Conservation (phyloP, 2,329 filamentous ascomycete genomes). For the Fusarium buharicum region DNA sequence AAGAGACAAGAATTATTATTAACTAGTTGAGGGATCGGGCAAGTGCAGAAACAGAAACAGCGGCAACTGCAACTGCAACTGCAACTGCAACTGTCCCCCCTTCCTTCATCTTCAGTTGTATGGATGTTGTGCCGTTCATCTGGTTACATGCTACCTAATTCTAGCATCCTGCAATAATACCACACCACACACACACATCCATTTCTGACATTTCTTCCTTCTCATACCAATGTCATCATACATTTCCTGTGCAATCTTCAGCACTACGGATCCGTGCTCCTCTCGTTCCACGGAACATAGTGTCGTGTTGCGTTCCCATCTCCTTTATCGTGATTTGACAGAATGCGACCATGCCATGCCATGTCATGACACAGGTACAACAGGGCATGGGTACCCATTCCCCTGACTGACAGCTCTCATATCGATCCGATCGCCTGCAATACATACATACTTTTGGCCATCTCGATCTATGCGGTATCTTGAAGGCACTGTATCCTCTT, state of each 20-base stretch:
- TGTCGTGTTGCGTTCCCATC: background rate
- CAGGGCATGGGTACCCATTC: slow-evolving; percentile 17
- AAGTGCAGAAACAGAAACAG: slow-evolving; percentile 12
- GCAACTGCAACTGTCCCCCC: background rate
- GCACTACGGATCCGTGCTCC: background rate
- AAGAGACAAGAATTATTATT: background rate
- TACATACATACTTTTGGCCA: slow-evolving; percentile 6
- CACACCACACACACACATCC: slow-evolving; percentile 27
- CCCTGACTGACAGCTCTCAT: slow-evolving; percentile 11
- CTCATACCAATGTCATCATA: slow-evolving; percentile 26
- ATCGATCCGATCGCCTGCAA: slow-evolving; percentile 30
- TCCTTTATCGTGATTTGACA: slow-evolving; percentile 25
- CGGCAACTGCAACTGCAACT: too few species aligned
- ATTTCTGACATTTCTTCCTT: slow-evolving; percentile 9
- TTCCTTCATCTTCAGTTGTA: background rate
- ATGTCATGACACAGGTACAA: slow-evolving; percentile 13
- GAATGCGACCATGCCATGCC: slow-evolving; percentile 5
- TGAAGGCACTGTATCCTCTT: background rate
- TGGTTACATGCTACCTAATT: background rate
- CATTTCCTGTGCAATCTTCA: background rate
- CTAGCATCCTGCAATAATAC: slow-evolving; percentile 19
- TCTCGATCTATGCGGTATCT: slow-evolving; percentile 19
- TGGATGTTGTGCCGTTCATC: background rate
- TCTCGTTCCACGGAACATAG: slow-evolving; percentile 3
- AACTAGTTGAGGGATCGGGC: slow-evolving; percentile 11